phyloP scores from a whole-genome alignment of 2,329 filamentous ascomycete species.

The Botrytis pseudocinerea region DNA sequence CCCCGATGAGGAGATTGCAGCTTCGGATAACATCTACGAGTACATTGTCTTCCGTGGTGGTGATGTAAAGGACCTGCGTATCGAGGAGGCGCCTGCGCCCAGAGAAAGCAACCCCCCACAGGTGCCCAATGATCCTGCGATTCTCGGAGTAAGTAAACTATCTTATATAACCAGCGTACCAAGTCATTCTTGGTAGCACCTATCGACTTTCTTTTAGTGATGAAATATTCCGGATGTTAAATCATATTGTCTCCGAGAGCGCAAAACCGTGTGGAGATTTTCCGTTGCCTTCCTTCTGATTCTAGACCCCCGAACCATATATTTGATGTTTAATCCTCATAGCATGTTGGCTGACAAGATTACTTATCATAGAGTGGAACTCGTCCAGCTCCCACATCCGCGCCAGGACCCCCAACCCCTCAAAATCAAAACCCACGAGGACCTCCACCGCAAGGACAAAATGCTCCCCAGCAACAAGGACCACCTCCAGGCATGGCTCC shows the following conservation, averaged over 20 bases:
- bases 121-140: slow-evolving; percentile 92
- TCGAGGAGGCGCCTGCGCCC: slow-evolving; percentile 77
- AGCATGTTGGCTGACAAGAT: slow-evolving; percentile 34
- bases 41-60: slow-evolving; percentile 98
- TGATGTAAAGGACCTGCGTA: slow-evolving; percentile 96
- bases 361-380: slow-evolving; percentile 48
- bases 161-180: slow-evolving; percentile 24
- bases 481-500: slow-evolving; percentile 31
- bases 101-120: slow-evolving; percentile 74
- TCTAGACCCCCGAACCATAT: slow-evolving; percentile 26
- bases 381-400: slow-evolving; percentile 31
- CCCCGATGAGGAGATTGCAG: slow-evolving; percentile 77
- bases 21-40: slow-evolving; percentile 89
- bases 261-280: slow-evolving; percentile 91
- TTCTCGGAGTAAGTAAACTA: slow-evolving; percentile 81
- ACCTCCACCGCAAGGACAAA: slow-evolving; percentile 28
- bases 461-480: slow-evolving; percentile 27
- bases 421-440: slow-evolving; percentile 27
- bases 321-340: slow-evolving; percentile 28
- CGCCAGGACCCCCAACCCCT: slow-evolving; percentile 28
- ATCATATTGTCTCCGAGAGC: slow-evolving; percentile 82
- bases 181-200: not conserved
- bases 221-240: slow-evolving; percentile 99
- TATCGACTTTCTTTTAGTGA: slow-evolving; percentile 58
- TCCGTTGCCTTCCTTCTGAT: slow-evolving; percentile 99